Evolutionary conservation across 148 eudicot species (phyloP).

Genomic region (Arbutus unedo): DNA sequence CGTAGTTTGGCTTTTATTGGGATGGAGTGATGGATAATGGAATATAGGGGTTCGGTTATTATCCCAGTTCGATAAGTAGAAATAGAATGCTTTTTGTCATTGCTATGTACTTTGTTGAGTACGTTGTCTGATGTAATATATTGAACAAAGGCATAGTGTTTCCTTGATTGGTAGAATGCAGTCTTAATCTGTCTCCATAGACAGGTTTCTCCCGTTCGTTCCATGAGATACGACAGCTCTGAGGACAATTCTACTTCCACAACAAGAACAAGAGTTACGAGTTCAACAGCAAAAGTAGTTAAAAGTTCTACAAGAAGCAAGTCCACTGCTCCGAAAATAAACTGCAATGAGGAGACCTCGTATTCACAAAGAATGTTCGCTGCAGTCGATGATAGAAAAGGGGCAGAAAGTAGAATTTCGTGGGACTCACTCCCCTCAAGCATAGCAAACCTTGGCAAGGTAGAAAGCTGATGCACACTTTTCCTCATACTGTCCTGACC

Average conservation of each 20-base stretch:
- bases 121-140: neutral
- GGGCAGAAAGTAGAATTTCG: conserved; percentile 29
- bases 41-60: neutral
- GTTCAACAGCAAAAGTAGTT: conserved; percentile 11
- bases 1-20: neutral
- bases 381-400: conserved; percentile 18
- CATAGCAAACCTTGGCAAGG: conserved; percentile 45
- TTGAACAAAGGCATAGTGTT: neutral
- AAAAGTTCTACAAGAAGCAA: conserved; percentile 25
- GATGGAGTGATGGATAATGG: neutral
- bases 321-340: conserved; percentile 12
- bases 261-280: conserved; percentile 27
- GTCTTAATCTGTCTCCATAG: conserved; percentile 15
- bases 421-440: conserved; percentile 47
- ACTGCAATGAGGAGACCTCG: conserved; percentile 17
- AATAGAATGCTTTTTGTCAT: neutral
- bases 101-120: neutral
- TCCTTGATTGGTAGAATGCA: neutral
- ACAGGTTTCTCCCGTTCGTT: conserved; percentile 47
- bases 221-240: conserved; percentile 34
- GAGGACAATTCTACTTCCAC: conserved; percentile 33
- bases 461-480: conserved; percentile 4
- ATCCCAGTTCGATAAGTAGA: neutral
- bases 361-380: neutral
- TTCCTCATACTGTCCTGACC: neutral